Evolutionary conservation across 2,329 filamentous ascomycete species (phyloP), one percentile per base, ranked within the genome.

Genomic region (Xylaria sp.): DNA sequence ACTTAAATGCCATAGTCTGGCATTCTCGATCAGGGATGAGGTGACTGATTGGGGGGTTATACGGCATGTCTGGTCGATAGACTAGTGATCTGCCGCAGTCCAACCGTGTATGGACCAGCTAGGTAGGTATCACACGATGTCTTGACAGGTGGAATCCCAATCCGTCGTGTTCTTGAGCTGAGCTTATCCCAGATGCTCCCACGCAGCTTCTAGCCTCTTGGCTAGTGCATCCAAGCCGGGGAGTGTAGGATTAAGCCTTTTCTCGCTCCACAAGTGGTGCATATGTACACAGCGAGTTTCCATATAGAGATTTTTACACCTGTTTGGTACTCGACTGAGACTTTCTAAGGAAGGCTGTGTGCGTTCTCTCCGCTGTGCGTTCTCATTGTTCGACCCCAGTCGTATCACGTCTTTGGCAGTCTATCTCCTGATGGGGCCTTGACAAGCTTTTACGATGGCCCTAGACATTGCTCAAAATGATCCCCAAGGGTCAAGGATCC

Each of bases 161-260:
- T 66, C 66, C 66, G 51, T 59, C 31, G 36, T 66, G 13, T 40
- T 57, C 58, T 68, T 13, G 53, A 68, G 63, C 66, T 66, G 62
- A 68, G 66, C 63, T 61, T 40, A 61, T 56, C 61, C 61, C 17
- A 59, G 56, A 36, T 26, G 31, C 9, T 36, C 31, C 36, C 54
- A 33, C 44, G 38, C 38, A 53, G 38, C 56, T 28, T 60, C 49
- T 54, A 63, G 51, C 13, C 33, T 64, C 28, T 62, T 40, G 61
- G 54, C 44, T 53, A 38, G 44, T 46, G 57, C 57, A 28, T 40
- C 23, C 6, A 51, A 48, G 11, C 31, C 28, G 26, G 40, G 38
- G 40, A 36, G 28, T 48, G 38, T 9, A 56, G 10, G 28, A 54
- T n/a, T 51, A 20, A 54, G 46, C 53, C 48, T 60, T 48, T 60